Evolutionary conservation across 768 basidiomycete genomes (phyloP).

Genomic region (Dioszegia aurantiaca): DNA sequence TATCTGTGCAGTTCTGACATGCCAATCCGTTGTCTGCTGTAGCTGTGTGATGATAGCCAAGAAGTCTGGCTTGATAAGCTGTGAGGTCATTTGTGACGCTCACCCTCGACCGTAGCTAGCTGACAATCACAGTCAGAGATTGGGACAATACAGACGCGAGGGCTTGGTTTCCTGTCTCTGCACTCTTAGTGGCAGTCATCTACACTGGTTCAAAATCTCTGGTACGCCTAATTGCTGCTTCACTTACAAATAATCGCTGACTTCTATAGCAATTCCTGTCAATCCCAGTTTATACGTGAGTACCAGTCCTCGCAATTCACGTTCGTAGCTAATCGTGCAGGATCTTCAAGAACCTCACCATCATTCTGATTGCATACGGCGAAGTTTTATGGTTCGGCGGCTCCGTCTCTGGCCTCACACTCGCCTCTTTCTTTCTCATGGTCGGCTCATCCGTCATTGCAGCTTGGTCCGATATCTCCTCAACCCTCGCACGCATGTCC

Average conservation of each 20-base stretch:
- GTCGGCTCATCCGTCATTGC: constrained; percentile 92
- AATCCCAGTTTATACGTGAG: constrained; percentile 86
- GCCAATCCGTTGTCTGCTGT: constrained; percentile 86
- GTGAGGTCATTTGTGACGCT: constrained; percentile 15
- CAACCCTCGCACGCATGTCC: constrained; percentile 49
- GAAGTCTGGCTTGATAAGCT: constrained; percentile 58
- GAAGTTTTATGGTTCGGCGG: constrained; percentile 64
- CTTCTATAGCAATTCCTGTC: constrained; percentile 80
- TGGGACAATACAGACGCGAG: constrained; percentile 82
- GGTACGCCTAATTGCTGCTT: constrained; percentile 59
- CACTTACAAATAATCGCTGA: constrained; percentile 1
- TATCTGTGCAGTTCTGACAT: constrained; percentile 62
- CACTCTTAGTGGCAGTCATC: constrained; percentile 86
- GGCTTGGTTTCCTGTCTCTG: constrained; percentile 91
- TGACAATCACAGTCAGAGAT: constrained; percentile 59
- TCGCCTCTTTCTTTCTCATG: constrained; percentile 89
- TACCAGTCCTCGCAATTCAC: neutral
- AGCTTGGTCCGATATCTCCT: constrained; percentile 86
- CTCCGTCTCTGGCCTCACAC: constrained; percentile 76
- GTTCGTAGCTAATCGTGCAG: constrained; percentile 17
- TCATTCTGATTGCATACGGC: constrained; percentile 70
- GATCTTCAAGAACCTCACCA: constrained; percentile 99
- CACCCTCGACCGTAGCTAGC: neutral
- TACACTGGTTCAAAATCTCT: constrained; percentile 97
- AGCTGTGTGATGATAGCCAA: constrained; percentile 72